Conservation (phyloP, 208 protist species). For the Trypanosoma scelopori region DNA sequence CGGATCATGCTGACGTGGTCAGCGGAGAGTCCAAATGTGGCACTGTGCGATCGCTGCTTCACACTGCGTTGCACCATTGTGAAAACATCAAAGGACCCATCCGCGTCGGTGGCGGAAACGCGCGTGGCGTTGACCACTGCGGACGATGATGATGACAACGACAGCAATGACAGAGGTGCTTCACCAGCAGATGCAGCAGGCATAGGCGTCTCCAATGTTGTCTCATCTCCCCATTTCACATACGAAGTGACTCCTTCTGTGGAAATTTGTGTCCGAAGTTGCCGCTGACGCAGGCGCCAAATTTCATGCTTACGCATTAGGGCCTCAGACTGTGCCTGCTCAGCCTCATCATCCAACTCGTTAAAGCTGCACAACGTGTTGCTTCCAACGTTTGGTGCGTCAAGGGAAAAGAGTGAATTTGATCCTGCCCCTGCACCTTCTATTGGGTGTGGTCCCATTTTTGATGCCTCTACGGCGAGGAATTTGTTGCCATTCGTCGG, state of each 20-base stretch:
- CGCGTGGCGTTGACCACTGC: neutral
- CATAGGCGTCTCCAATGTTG: neutral
- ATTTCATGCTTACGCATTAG: conserved; percentile 79
- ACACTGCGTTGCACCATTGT: conserved; percentile 20
- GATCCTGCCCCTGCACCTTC: no score
- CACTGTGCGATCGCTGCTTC: conserved; percentile 10
- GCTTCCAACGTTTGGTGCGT: conserved; percentile 1
- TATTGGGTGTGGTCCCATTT: neutral
- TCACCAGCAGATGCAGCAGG: neutral
- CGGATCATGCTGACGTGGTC: conserved; percentile 82
- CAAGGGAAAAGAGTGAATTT: neutral
- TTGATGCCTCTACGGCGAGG: conserved; percentile 7
- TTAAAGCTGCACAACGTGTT: conserved; percentile 5
- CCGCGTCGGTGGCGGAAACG: conserved; percentile 9
- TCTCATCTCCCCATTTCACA: neutral
- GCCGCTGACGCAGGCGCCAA: conserved; percentile 69
- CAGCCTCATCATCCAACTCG: conserved; percentile 24
- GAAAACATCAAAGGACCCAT: conserved; percentile 17
- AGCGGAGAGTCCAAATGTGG: conserved; percentile 31
- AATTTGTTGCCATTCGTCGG: conserved; percentile 7
- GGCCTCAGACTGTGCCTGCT: conserved; percentile 33
- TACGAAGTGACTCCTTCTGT: conserved; percentile 4
- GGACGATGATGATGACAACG: neutral
- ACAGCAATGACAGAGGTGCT: neutral
- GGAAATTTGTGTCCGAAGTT: conserved; percentile 38